Conservation (phyloP, 2,329 filamentous ascomycete species). For the Venturiaceae sp. region DNA sequence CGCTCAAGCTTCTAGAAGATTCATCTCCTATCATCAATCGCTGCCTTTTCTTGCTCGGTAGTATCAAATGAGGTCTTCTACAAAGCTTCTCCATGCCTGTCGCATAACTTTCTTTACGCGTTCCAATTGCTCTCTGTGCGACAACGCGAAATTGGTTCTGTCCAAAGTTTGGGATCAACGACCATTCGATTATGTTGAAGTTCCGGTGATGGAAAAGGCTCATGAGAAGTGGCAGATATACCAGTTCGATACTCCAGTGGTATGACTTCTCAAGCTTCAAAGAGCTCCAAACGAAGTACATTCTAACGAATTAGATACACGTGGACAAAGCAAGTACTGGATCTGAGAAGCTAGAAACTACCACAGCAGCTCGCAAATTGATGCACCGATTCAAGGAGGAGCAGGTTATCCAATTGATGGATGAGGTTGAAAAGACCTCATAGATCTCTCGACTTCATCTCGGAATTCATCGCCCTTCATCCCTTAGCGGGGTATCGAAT, state of each 20-base stretch:
- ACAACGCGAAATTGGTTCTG: constrained; percentile 56
- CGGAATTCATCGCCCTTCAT: too few relatives aligned
- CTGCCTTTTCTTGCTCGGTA: not conserved
- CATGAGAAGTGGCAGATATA: constrained; percentile 62
- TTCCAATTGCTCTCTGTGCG: constrained; percentile 61
- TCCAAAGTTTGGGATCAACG: constrained; percentile 57
- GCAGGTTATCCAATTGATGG: constrained; percentile 60
- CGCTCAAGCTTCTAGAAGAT: not conserved
- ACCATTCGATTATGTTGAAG: constrained; percentile 59
- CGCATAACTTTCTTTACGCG: constrained; percentile 70
- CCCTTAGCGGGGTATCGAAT: not conserved
- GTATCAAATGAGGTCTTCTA: not conserved
- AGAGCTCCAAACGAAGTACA: too few relatives aligned
- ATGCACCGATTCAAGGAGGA: constrained; percentile 68
- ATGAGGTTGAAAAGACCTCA: constrained; percentile 31
- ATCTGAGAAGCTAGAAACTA: constrained; percentile 42
- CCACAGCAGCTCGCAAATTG: constrained; percentile 55
- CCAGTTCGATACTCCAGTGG: constrained; percentile 74
- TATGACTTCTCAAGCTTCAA: constrained; percentile 28
- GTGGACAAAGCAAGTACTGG: constrained; percentile 46
- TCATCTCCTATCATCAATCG: not conserved
- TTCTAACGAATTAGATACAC: constrained; percentile 38
- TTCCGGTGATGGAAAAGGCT: constrained; percentile 57
- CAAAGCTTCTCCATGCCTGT: not conserved
- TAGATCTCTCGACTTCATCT: not conserved